These are phyloP conservation scores for Bolboschoenoplectus hybrid DNA, from an alignment of 202 grass and related monocot species.

Conservation along the genomic window DNA sequence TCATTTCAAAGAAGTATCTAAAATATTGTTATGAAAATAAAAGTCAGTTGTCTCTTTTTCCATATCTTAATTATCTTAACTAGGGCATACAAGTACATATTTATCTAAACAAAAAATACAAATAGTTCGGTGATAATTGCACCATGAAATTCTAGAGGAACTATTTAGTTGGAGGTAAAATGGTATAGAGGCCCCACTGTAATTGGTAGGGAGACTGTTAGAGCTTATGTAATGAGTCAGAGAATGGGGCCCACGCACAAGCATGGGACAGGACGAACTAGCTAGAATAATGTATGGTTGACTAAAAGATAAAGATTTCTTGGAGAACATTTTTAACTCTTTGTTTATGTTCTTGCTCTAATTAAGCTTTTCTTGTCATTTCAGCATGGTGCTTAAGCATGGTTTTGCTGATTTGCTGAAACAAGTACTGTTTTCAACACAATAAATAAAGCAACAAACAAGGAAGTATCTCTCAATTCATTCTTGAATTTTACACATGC, in stretches of 20 bases:
- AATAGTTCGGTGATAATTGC: slow-evolving; percentile 2
- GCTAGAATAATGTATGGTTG: slow-evolving; percentile 37
- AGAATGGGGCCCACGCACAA: background rate
- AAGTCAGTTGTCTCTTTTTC: background rate
- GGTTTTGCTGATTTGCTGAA: background rate
- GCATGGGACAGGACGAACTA: slow-evolving; percentile 24
- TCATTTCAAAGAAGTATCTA: background rate
- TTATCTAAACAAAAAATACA: background rate
- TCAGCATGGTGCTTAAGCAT: background rate
- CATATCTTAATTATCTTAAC: background rate
- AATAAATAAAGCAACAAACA: background rate
- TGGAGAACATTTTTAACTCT: slow-evolving; percentile 21
- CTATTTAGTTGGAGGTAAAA: slow-evolving; percentile 6
- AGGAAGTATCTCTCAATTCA: background rate
- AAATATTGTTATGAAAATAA: background rate
- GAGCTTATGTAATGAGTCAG: slow-evolving; percentile 37
- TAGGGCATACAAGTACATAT: background rate
- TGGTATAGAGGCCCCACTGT: slow-evolving; percentile 20
- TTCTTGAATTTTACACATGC: background rate
- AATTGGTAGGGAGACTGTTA: slow-evolving; percentile 32
- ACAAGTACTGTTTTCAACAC: too few relatives aligned
- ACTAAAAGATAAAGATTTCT: slow-evolving; percentile 30
- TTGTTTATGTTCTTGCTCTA: slow-evolving; percentile 6
- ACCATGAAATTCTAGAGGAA: slow-evolving; percentile 15
- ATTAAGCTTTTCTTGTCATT: slow-evolving; percentile 4